These are phyloP conservation scores for Calonectria montana DNA, from an alignment of 2,329 filamentous ascomycete genomes.

Conservation along the genomic window DNA sequence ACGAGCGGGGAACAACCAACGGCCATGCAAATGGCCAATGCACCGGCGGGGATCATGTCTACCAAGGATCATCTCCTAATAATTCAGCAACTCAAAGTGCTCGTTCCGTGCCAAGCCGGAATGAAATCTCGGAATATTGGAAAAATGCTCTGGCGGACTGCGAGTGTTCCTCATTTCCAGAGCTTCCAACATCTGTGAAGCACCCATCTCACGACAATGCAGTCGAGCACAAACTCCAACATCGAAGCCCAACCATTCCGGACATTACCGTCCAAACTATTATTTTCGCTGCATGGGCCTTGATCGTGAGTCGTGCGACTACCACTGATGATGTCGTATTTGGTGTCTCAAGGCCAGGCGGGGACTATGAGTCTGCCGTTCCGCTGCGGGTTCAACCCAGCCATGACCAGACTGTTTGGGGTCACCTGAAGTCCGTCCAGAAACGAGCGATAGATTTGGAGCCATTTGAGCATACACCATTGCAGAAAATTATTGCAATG, in stretches of 20 bases:
- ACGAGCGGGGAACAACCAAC: neutral
- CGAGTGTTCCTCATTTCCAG: conserved; percentile 14
- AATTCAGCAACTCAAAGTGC: neutral
- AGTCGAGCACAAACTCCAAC: neutral
- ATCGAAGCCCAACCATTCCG: neutral
- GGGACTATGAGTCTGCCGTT: conserved; percentile 29
- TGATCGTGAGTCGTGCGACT: conserved; percentile 31
- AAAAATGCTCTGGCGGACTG: neutral
- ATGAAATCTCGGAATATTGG: conserved; percentile 13
- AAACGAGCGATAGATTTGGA: conserved; percentile 16
- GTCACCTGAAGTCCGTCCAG: conserved; percentile 53
- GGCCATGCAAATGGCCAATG: neutral
- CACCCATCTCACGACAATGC: conserved; percentile 5
- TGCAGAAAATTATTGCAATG: conserved; percentile 11
- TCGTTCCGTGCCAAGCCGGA: neutral
- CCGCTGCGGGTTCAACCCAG: conserved; percentile 36
- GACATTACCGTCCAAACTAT: conserved; percentile 24
- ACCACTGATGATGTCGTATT: conserved; percentile 37
- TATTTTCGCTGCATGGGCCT: conserved; percentile 44
- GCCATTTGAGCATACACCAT: conserved; percentile 15
- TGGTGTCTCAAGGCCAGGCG: conserved; percentile 36
- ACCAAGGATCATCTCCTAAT: neutral
- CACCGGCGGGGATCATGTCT: neutral
- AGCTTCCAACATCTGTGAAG: conserved; percentile 2
- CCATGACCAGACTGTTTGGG: conserved; percentile 43